Conservation (phyloP, 1,139 yeast genomes). For the Yamadazyma diospyri region DNA sequence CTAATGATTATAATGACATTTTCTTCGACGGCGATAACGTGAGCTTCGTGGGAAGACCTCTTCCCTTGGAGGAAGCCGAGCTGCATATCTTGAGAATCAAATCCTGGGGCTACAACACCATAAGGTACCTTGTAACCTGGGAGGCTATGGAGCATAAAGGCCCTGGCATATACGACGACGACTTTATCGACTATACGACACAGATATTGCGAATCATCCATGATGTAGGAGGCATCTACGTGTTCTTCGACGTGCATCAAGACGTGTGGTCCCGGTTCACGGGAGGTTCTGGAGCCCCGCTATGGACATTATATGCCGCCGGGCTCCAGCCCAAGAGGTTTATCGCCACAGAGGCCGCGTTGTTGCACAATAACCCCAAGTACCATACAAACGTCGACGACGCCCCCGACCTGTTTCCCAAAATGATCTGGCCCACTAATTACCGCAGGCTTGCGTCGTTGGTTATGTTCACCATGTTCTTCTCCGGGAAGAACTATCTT, state of each 20-base stretch:
- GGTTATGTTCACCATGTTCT: conserved; percentile 84
- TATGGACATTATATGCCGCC: conserved; percentile 95
- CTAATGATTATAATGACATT: conserved; percentile 40
- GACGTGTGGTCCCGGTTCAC: conserved; percentile 89
- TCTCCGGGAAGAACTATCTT: conserved; percentile 68
- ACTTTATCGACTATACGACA: conserved; percentile 67
- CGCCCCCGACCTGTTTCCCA: conserved; percentile 45
- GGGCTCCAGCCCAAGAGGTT: conserved; percentile 80
- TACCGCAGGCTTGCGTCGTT: conserved; percentile 72
- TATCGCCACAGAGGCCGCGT: conserved; percentile 65
- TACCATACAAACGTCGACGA: conserved; percentile 27
- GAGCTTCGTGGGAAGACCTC: conserved; percentile 80
- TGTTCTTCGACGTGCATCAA: conserved; percentile 86
- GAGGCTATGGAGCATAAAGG: conserved; percentile 90
- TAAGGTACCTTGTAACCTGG: conserved; percentile 82
- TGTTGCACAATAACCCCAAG: conserved; percentile 56
- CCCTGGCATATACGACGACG: conserved; percentile 80
- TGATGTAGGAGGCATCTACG: conserved; percentile 70
- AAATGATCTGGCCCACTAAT: conserved; percentile 94
- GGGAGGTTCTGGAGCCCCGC: conserved; percentile 96
- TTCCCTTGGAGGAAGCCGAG: conserved; percentile 69
- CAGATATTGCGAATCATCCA: conserved; percentile 57
- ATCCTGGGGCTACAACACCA: conserved; percentile 77
- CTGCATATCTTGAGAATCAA: conserved; percentile 67
- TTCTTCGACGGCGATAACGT: conserved; percentile 70